phyloP scores from a whole-genome alignment of 2,329 filamentous ascomycete genomes.

The Nemania diffusa region DNA sequence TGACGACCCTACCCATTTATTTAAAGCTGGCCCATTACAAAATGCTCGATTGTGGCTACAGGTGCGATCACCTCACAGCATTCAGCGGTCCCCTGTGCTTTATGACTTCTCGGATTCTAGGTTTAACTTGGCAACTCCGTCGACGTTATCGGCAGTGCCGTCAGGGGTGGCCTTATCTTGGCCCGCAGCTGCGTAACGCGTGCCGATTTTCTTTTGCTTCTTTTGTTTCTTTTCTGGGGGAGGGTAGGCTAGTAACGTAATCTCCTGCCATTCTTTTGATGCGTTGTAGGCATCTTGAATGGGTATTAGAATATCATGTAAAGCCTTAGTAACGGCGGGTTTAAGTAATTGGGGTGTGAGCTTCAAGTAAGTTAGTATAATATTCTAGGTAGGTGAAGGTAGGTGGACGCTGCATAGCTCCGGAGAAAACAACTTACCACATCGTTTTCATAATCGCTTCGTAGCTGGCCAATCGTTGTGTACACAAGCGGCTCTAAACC shows the following conservation, averaged over 20 bases:
- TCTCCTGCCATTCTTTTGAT: conserved; percentile 81
- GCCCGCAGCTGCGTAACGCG: conserved; percentile 37
- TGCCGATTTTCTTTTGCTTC: conserved; percentile 81
- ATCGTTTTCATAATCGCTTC: conserved; percentile 83
- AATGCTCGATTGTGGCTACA: not conserved
- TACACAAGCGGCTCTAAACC: conserved; percentile 80
- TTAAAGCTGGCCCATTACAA: not conserved
- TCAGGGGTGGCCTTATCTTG: conserved; percentile 9
- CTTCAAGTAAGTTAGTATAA: conserved; percentile 50
- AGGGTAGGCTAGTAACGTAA: conserved; percentile 84
- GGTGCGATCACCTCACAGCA: not conserved
- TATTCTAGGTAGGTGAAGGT: not conserved
- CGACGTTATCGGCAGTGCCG: conserved; percentile 5
- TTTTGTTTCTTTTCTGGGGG: conserved; percentile 74
- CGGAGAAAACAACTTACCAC: conserved; percentile 62
- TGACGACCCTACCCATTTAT: not conserved
- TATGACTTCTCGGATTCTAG: conserved; percentile 21
- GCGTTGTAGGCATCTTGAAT: conserved; percentile 79
- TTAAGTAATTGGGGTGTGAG: conserved; percentile 90
- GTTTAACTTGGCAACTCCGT: conserved; percentile 25
- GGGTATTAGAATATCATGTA: conserved; percentile 79
- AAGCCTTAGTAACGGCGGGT: conserved; percentile 78
- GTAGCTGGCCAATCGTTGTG: conserved; percentile 76
- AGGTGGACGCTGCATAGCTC: too few species aligned
- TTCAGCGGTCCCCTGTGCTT: not conserved